These are phyloP conservation scores for Lathyrus sativus DNA, from an alignment of 306 rosid species.

Conservation along the genomic window DNA sequence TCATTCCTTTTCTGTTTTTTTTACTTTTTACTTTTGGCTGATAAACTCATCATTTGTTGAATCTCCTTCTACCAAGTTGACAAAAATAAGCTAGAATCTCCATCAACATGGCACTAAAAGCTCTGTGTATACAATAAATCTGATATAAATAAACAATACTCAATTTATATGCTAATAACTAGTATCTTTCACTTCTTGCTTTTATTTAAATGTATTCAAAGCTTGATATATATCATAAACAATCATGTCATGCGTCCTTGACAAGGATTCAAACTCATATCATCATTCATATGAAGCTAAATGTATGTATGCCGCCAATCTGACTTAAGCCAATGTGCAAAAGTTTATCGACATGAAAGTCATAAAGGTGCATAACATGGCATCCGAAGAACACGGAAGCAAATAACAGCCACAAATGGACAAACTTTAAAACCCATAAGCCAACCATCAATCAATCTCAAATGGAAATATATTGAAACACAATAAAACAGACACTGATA, in stretches of 20 bases:
- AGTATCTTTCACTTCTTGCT: background rate
- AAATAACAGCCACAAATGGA: background rate
- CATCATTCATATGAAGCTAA: background rate
- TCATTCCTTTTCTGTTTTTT: background rate
- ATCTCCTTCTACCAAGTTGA: background rate
- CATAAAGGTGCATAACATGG: background rate
- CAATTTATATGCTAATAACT: constrained; percentile 1
- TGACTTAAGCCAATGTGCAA: background rate
- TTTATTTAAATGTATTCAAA: constrained; percentile 3
- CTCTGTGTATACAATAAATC: background rate
- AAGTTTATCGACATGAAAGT: background rate
- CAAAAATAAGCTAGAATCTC: background rate
- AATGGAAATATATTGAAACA: background rate
- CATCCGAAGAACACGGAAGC: background rate
- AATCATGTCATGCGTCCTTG: background rate
- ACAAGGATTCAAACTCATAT: constrained; percentile 38
- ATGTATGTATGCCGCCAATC: background rate
- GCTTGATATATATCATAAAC: constrained; percentile 9
- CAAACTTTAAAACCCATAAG: background rate
- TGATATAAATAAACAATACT: constrained; percentile 14
- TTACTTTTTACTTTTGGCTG: background rate
- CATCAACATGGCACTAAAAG: background rate
- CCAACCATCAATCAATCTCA: background rate
- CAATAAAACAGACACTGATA: background rate
- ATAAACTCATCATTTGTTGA: constrained; percentile 9